Percentiles rank a stretch among this genome's conserved stretches.
phyloP scores from a whole-genome alignment of 306 rosid species.

The Pterocarpus santalinus region DNA sequence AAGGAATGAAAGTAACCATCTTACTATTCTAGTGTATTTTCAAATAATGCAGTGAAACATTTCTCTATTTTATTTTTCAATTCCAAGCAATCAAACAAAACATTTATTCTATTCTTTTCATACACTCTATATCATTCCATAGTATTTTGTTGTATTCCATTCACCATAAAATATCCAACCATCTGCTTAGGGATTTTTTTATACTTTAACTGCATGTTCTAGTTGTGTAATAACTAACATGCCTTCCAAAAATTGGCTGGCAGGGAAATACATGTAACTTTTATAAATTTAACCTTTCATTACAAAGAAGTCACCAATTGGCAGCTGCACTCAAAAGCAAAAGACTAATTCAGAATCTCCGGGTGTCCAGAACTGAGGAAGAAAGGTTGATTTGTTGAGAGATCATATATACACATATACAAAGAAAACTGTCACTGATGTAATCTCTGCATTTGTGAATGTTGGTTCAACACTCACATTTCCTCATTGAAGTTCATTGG shows the following conservation, averaged over 20 bases:
- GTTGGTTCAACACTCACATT: neutral
- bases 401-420: neutral
- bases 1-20: no score
- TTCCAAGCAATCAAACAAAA: no score
- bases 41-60: no score
- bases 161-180: no score
- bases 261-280: neutral
- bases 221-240: neutral
- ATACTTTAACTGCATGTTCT: constrained; percentile 14
- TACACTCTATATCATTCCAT: no score
- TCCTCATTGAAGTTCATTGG: neutral
- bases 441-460: neutral
- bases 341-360: neutral
- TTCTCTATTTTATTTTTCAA: no score
- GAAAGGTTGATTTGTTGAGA: neutral
- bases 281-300: neutral
- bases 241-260: no score
- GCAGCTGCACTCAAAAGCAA: constrained; percentile 27
- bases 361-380: neutral
- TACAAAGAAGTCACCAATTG: constrained; percentile 20
- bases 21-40: no score
- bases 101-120: no score
- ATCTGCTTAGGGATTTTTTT: neutral
- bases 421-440: neutral
- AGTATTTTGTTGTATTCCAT: no score